These are phyloP conservation scores for Phytophthora brassicae DNA, from an alignment of 352 stramenopile genomes.

Conservation along the genomic window DNA sequence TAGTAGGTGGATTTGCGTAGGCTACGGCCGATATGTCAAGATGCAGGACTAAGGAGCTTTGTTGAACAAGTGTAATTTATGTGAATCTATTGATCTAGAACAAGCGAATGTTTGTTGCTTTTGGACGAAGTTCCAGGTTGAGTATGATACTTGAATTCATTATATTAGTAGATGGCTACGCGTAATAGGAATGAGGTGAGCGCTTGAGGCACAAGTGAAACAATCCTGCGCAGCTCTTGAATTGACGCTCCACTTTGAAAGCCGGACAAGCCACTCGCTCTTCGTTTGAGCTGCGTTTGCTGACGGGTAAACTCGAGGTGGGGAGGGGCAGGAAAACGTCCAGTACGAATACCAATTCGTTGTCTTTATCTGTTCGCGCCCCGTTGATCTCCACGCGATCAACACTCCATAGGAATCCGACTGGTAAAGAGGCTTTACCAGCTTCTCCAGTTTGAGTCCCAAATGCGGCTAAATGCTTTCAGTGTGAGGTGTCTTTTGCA, in stretches of 20 bases:
- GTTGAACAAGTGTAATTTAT: constrained; percentile 18
- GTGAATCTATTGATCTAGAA: constrained; percentile 2
- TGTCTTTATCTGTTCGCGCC: constrained; percentile 21
- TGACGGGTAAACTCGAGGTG: constrained; percentile 29
- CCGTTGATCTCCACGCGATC: constrained; percentile 46
- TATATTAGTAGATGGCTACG: constrained; percentile 8
- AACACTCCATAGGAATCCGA: constrained; percentile 42
- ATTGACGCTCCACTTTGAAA: constrained; percentile 45
- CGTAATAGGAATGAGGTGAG: constrained; percentile 39
- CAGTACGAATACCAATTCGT: constrained; percentile 43
- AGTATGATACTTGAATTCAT: too few species aligned
- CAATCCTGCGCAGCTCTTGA: constrained; percentile 38
- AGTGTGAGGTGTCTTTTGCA: background rate
- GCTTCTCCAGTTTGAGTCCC: constrained; percentile 27
- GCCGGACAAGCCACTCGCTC: constrained; percentile 13
- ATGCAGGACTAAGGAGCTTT: constrained; percentile 4
- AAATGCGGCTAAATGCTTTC: constrained; percentile 9
- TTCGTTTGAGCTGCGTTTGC: constrained; percentile 12
- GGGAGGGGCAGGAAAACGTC: constrained; percentile 40
- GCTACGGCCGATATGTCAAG: constrained; percentile 35
- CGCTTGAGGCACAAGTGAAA: constrained; percentile 37
- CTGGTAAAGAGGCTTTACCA: constrained; percentile 25
- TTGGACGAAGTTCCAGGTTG: too few species aligned
- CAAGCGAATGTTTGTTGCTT: too few species aligned
- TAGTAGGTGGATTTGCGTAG: constrained; percentile 29